Evolutionary conservation across 495 filamentous ascomycete species (phyloP), one percentile per base, ranked within the genome.

Genomic region (Annulohypoxylon stygium): DNA sequence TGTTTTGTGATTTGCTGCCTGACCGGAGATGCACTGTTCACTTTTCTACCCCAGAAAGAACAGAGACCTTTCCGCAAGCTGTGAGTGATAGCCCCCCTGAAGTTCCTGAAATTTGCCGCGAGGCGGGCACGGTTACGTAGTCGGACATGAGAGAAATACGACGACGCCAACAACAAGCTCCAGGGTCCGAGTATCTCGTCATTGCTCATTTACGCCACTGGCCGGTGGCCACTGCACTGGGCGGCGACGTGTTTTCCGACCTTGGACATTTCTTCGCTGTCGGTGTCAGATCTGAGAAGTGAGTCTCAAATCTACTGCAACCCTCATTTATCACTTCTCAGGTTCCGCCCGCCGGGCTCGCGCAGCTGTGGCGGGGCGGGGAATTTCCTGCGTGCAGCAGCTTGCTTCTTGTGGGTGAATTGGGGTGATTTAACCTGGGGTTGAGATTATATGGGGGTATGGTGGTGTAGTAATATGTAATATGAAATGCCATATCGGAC

Each of bases 171-270:
- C 43, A 16, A 20, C 43, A 47, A 45, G 39, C 39, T 43, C 39
- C 39, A n/a, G 39, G 39, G 39, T 14, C 7, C 26, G 5, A 30
- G 30, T 30, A 30, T 55, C 26, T 37, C 47, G 60, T 65, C 47
- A 55, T 50, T 33, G 50, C 25, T 34, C 41, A 25, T 45, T 61
- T 65, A 34, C 67, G 67, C 72, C 63, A 53, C 43, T 1, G 41
- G 41, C 2, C 20, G 1, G 0, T 1, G 20, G 20, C 20, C 20
- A 23, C 20, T 23, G 2, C 5, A 0, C 41, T 47, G 43, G 43
- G 57, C 50, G 43, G 61, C 72, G 67, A 75, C 50, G 47, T 68
- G 51, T 50, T 53, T 68, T 75, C 63, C 72, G 47, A 50, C 62
- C 47, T 68, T 36, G 64, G 67, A 68, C 10, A 61, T 25, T 30